These are phyloP conservation scores for Botrytis sinoallii DNA, from an alignment of 2,329 filamentous ascomycete genomes.

Conservation along the genomic window DNA sequence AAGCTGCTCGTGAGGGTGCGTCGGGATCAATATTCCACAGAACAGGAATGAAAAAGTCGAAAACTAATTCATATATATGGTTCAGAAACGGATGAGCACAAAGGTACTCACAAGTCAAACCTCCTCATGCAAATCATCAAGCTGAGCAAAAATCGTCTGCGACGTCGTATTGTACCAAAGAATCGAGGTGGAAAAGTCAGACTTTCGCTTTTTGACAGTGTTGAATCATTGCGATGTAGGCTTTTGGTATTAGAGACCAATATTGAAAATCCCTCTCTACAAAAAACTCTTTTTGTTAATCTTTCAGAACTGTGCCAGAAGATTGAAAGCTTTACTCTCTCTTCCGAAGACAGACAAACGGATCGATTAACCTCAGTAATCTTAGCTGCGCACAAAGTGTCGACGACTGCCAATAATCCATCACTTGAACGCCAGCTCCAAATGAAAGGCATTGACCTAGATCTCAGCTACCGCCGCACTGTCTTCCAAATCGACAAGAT, in stretches of 20 bases:
- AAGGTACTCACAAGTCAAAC: too few relatives aligned
- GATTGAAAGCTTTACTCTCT: too few relatives aligned
- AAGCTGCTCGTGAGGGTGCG: constrained; percentile 10
- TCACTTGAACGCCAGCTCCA: neutral
- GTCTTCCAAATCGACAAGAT: neutral
- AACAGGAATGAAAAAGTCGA: neutral
- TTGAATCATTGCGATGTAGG: too few relatives aligned
- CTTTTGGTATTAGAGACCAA: too few relatives aligned
- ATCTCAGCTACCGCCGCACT: neutral
- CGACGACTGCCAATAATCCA: neutral
- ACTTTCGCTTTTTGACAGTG: too few relatives aligned
- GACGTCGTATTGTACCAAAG: neutral
- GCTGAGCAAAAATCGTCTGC: neutral
- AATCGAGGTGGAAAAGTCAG: too few relatives aligned
- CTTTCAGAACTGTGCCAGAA: too few relatives aligned
- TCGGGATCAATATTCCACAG: neutral
- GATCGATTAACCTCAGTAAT: neutral
- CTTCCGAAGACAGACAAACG: neutral
- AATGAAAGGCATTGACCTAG: neutral
- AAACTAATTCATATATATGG: neutral
- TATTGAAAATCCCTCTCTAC: too few relatives aligned
- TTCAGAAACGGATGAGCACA: too few relatives aligned
- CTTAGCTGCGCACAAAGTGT: neutral
- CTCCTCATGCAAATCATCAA: neutral
- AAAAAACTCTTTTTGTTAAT: too few relatives aligned